These are phyloP conservation scores for Waltergamsia citrina DNA, from an alignment of 2,329 filamentous ascomycete species.

Conservation along the genomic window DNA sequence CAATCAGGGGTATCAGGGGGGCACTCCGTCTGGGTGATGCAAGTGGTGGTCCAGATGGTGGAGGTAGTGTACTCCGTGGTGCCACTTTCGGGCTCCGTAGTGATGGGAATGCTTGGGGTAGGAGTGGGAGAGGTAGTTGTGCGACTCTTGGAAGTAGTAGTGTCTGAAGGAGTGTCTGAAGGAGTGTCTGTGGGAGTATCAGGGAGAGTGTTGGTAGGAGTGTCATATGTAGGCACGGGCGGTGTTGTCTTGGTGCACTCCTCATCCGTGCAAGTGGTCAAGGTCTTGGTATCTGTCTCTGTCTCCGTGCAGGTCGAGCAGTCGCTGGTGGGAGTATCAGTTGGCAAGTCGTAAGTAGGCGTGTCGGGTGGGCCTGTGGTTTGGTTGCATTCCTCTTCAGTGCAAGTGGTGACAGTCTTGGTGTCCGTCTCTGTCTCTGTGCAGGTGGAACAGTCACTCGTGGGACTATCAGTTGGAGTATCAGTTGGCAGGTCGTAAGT, in stretches of 20 bases:
- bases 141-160: constrained; percentile 8
- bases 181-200: constrained; percentile 7
- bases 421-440: constrained; percentile 2
- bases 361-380: no score
- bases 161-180: constrained; percentile 13
- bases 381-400: constrained; percentile 4
- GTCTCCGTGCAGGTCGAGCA: constrained; percentile 3
- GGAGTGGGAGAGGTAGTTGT: not conserved
- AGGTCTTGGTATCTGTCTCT: constrained; percentile 4
- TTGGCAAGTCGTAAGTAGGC: not conserved
- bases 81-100: not conserved
- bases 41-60: constrained; percentile 13
- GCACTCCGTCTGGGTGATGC: constrained; percentile 12
- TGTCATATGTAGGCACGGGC: no score
- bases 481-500: not conserved
- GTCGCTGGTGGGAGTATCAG: constrained; percentile 16
- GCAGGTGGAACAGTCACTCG: constrained; percentile 3
- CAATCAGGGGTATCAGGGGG: constrained; percentile 7
- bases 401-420: constrained; percentile 7
- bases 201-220: constrained; percentile 17
- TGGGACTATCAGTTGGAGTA: no score
- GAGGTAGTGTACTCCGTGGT: constrained; percentile 11
- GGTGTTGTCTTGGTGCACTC: constrained; percentile 5
- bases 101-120: not conserved
- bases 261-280: constrained; percentile 6